Evolutionary conservation across 2,329 filamentous ascomycete species (phyloP).

Genomic region (Pseudopithomyces maydicus): DNA sequence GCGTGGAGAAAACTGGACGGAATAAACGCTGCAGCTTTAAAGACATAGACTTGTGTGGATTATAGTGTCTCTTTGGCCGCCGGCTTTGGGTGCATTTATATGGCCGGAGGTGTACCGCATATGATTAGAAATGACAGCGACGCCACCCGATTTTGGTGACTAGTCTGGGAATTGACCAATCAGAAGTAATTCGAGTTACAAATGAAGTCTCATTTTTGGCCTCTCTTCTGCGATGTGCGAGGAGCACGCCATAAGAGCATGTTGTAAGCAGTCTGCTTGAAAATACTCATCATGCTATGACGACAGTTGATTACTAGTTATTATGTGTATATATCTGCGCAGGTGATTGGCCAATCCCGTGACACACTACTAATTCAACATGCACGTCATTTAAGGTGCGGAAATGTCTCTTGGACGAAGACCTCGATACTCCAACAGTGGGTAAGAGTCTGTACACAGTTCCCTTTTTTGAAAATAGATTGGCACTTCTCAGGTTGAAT

Average conservation of each 20-base stretch:
- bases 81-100: not conserved
- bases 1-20: not conserved
- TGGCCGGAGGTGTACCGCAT: conserved; percentile 5
- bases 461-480: too few relatives aligned
- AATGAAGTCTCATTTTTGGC: not conserved
- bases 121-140: conserved; percentile 13
- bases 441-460: too few relatives aligned
- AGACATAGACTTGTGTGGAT: not conserved
- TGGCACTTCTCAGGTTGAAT: too few relatives aligned
- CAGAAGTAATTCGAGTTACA: not conserved
- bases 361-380: not conserved
- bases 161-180: not conserved
- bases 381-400: too few relatives aligned
- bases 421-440: too few relatives aligned
- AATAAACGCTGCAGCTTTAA: conserved; percentile 5
- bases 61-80: not conserved
- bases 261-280: not conserved
- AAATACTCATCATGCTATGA: not conserved
- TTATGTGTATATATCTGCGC: not conserved
- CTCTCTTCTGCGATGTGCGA: not conserved
- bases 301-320: not conserved
- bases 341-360: not conserved
- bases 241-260: not conserved
- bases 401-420: too few relatives aligned
- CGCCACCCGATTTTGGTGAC: conserved; percentile 1